Percentiles rank a stretch among this genome's conserved stretches.
Conservation (phyloP, 768 basidiomycete genomes). For the Zangia roseola region DNA sequence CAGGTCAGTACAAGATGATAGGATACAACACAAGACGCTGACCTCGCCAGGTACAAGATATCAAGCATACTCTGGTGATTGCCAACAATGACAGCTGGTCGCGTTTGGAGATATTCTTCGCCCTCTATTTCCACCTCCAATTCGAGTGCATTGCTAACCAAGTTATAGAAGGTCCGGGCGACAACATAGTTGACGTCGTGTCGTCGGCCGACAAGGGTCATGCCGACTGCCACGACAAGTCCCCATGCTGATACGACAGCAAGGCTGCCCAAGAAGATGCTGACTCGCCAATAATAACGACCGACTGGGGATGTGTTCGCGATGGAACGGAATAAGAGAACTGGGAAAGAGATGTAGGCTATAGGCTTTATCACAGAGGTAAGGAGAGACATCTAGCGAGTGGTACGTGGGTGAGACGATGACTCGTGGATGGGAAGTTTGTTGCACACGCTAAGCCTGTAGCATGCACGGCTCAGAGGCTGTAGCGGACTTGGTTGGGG, state of each 20-base stretch:
- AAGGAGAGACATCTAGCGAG: constrained; percentile 59
- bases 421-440: constrained; percentile 11
- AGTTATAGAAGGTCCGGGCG: constrained; percentile 76
- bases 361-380: constrained; percentile 62
- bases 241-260: constrained; percentile 72
- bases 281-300: constrained; percentile 71
- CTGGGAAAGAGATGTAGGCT: constrained; percentile 74
- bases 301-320: constrained; percentile 53
- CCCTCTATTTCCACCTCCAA: constrained; percentile 80
- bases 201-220: constrained; percentile 65
- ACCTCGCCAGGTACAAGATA: constrained; percentile 80
- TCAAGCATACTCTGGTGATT: constrained; percentile 97
- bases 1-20: constrained; percentile 10
- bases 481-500: constrained; percentile 11
- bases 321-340: constrained; percentile 61
- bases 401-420: constrained; percentile 11
- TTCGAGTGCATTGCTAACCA: constrained; percentile 63
- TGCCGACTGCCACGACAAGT: constrained; percentile 60
- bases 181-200: constrained; percentile 82
- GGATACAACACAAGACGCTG: constrained; percentile 29
- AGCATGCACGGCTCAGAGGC: constrained; percentile 22
- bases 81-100: constrained; percentile 73
- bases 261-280: constrained; percentile 71
- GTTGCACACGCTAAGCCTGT: constrained; percentile 27
- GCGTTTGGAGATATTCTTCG: constrained; percentile 70